Conservation (phyloP, 2,329 filamentous ascomycete species). For the Sporothrix luriei region DNA sequence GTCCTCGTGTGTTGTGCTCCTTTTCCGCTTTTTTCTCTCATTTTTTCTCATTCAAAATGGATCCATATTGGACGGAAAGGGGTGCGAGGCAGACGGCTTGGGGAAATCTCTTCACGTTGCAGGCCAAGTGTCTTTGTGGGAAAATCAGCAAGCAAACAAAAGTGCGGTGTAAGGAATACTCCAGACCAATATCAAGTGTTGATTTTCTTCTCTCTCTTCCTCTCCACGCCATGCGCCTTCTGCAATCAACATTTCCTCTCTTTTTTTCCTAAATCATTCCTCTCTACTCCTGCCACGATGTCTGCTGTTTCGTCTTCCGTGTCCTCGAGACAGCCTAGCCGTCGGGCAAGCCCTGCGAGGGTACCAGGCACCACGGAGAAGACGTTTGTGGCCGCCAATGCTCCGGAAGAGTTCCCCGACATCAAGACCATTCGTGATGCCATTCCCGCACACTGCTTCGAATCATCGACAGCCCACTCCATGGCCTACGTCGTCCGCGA, state of each 20-base stretch:
- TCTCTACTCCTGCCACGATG: neutral
- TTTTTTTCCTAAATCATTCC: neutral
- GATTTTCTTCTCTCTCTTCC: neutral
- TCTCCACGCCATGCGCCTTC: neutral
- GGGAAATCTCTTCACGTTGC: conserved; percentile 14
- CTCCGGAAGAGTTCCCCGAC: conserved; percentile 47
- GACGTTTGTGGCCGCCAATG: neutral
- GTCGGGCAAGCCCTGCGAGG: conserved; percentile 9
- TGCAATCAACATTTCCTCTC: neutral
- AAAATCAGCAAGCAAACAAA: neutral
- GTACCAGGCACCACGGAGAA: conserved; percentile 3
- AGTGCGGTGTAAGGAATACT: conserved; percentile 7
- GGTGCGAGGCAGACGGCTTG: neutral
- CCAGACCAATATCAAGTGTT: neutral
- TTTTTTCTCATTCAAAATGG: neutral
- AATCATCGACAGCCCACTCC: conserved; percentile 76
- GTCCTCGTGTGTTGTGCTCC: neutral
- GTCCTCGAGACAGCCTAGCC: conserved; percentile 29
- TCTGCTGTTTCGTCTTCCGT: conserved; percentile 26
- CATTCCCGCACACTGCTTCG: conserved; percentile 95
- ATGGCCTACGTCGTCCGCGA: conserved; percentile 85
- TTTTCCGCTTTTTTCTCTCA: neutral
- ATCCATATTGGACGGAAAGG: conserved; percentile 9
- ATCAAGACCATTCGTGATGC: conserved; percentile 97
- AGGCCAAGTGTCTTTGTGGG: conserved; percentile 10